phyloP scores from a whole-genome alignment of 140 eudicot genomes.

The Anethum foeniculum region DNA sequence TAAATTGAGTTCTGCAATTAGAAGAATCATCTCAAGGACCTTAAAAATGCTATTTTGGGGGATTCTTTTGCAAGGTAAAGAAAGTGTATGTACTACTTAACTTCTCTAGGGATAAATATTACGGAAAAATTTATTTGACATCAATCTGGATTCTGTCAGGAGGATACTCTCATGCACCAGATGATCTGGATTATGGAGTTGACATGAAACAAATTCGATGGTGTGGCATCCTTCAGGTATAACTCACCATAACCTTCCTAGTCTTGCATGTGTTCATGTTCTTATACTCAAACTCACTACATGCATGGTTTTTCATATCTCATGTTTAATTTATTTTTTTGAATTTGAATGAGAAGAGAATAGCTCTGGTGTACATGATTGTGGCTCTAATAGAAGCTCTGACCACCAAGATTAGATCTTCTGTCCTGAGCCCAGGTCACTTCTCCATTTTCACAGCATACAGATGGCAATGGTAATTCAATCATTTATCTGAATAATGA shows the following conservation, averaged over 20 bases:
- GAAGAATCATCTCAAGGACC: conserved; percentile 53
- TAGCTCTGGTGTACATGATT: conserved; percentile 71
- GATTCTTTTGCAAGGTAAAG: conserved; percentile 69
- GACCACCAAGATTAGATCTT: conserved; percentile 59
- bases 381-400: conserved; percentile 72
- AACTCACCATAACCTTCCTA: not conserved
- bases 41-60: conserved; percentile 82
- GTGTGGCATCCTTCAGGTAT: conserved; percentile 92
- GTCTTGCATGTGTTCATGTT: not conserved
- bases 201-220: conserved; percentile 74
- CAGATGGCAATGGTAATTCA: conserved; percentile 78
- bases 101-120: not conserved
- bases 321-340: not conserved
- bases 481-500: not conserved
- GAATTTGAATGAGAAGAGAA: conserved; percentile 40
- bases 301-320: not conserved
- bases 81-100: not conserved
- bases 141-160: conserved; percentile 30
- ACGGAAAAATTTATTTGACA: not conserved
- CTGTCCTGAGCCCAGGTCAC: conserved; percentile 34
- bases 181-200: conserved; percentile 60
- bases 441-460: conserved; percentile 74
- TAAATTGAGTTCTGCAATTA: conserved; percentile 34
- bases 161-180: conserved; percentile 90
- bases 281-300: not conserved